These are phyloP conservation scores for Skeletonema potamos DNA, from an alignment of 108 stramenopile species.

Conservation along the genomic window DNA sequence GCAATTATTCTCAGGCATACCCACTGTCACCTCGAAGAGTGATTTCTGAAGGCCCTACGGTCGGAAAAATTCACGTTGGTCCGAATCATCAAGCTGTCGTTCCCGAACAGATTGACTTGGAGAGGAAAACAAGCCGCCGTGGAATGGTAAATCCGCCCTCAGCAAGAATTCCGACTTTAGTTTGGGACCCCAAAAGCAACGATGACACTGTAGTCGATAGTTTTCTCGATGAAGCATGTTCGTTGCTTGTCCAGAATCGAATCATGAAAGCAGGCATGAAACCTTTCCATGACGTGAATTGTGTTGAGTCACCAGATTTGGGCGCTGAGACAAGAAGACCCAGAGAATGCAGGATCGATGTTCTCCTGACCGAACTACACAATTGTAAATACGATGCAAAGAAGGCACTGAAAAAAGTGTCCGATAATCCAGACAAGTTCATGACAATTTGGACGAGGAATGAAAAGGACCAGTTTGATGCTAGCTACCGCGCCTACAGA, in stretches of 20 bases:
- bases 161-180: constrained; percentile 50
- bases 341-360: constrained; percentile 62
- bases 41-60: constrained; percentile 54
- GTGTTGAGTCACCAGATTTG: constrained; percentile 35
- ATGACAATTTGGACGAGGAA: constrained; percentile 56
- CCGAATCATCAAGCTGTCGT: constrained; percentile 64
- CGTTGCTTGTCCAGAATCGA: constrained; percentile 41
- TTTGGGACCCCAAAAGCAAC: constrained; percentile 65
- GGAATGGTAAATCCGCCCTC: constrained; percentile 24
- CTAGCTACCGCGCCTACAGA: constrained; percentile 68
- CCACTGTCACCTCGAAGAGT: constrained; percentile 31
- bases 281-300: constrained; percentile 33
- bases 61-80: constrained; percentile 74
- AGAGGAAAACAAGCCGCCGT: constrained; percentile 15
- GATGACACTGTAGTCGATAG: constrained; percentile 35
- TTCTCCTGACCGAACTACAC: constrained; percentile 53
- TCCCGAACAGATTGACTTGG: constrained; percentile 33
- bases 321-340: constrained; percentile 28
- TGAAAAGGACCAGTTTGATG: constrained; percentile 71
- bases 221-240: constrained; percentile 50
- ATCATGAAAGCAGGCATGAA: constrained; percentile 39
- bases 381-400: constrained; percentile 46
- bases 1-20: constrained; percentile 5
- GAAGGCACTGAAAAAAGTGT: constrained; percentile 47
- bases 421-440: constrained; percentile 45